Conservation (phyloP, 306 rosid genomes). For the Hippophae tibetana region DNA sequence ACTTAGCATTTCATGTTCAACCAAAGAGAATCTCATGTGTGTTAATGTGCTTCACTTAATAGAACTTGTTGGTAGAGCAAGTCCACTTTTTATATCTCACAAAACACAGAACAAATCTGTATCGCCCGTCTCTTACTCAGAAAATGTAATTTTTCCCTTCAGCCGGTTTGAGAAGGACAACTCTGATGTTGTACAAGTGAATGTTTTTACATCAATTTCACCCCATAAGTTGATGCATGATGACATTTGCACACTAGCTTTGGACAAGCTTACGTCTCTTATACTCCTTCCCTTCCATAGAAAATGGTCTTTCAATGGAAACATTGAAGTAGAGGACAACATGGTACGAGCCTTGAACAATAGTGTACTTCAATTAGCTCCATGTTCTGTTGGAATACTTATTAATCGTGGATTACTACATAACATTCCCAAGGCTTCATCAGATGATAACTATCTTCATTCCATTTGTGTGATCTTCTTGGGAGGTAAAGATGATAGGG, state of each 20-base stretch:
- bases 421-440: slow-evolving; percentile 5
- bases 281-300: slow-evolving; percentile 47
- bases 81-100: slow-evolving; percentile 23
- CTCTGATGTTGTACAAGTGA: slow-evolving; percentile 5
- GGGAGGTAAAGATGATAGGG: slow-evolving; percentile 68
- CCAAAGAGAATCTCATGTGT: too few species aligned
- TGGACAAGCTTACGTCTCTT: slow-evolving; percentile 10
- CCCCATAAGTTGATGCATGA: slow-evolving; percentile 25
- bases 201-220: slow-evolving; percentile 22
- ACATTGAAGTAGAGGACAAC: slow-evolving; percentile 34
- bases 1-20: too few species aligned
- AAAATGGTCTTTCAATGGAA: slow-evolving; percentile 42
- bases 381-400: slow-evolving; percentile 55
- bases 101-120: not conserved
- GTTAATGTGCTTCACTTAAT: slow-evolving; percentile 9
- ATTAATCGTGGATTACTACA: slow-evolving; percentile 29
- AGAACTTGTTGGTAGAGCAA: slow-evolving; percentile 21
- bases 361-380: slow-evolving; percentile 46
- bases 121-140: slow-evolving; percentile 2
- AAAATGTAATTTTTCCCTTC: slow-evolving; percentile 24
- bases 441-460: not conserved
- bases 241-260: slow-evolving; percentile 24
- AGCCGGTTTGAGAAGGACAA: slow-evolving; percentile 13
- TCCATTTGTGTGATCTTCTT: slow-evolving; percentile 44
- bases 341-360: slow-evolving; percentile 31